Base-by-base conservation (phyloP, 1,139 yeast genomes). In the Hansenula sp. region DNA sequence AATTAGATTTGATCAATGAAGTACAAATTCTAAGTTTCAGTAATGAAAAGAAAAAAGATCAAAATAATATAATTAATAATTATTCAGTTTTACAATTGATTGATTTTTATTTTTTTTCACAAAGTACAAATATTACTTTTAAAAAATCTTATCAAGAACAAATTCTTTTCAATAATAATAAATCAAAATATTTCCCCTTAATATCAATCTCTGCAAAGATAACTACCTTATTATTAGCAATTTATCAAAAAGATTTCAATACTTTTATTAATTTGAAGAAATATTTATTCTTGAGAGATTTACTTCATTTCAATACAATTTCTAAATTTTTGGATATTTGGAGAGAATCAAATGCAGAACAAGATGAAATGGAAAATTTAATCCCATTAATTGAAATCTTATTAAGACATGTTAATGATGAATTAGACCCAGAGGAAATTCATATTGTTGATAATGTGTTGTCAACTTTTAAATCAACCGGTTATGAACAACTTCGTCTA, bases 271-370 rank as follows among this genome's bases (percentile, higher is more conserved):
- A 59, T 40, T 66, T 81, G 42, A 66, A 68, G 42, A 67, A 68
- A 17, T 67, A 74, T 18, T 68, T 79, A 41, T 73, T 79, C 52
- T 70, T 75, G 42, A 78, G 85, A 77, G 80, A 74, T 45, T 58
- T 76, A 33, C 64, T 83, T 62, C 81, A 79, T 49, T 77, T 76
- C 57, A 67, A 71, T 38, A 73, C 83, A 33, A 73, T 82, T 71
- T 67, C 72, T 42, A 76, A 77, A 52, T 74, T 83, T 52, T 68
- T 85, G 53, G 71, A 76, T 38, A 67, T 84, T 41, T 87, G 95
- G 95, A 79, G 76, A 51, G 79, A 75, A 42, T 79, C 94, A 1
- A 70, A 72, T 38, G 86, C 91, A 5, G 74, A 70, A 49, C 52
- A 60, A 1, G 66, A 61, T 5, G 89, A 83, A 58, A 71, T 79